A percentile compares a stretch with the other conserved stretches of the same genome.
Evolutionary conservation across 179 eudicot genomes (phyloP).

Genomic region (Actinidia arguta): DNA sequence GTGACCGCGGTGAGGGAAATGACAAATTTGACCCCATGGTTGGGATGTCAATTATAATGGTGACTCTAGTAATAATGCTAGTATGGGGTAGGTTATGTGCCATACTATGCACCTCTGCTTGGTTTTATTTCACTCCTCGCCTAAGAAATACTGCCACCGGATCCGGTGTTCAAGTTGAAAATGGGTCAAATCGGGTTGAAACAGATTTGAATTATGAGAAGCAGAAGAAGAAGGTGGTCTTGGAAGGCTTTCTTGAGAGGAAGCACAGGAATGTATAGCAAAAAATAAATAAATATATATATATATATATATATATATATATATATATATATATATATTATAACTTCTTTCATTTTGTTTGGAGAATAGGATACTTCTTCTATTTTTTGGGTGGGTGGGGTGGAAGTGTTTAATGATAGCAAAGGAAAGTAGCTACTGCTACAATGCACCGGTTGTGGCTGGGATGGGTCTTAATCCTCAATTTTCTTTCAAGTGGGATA

Average conservation of each 20-base stretch:
- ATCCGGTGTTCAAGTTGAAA: background rate
- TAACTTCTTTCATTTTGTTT: too few species aligned
- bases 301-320: too few species aligned
- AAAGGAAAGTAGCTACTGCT: too few species aligned
- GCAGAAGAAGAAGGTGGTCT: constrained; percentile 39
- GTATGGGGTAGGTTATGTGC: constrained; percentile 52
- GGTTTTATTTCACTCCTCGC: constrained; percentile 36
- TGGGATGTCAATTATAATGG: constrained; percentile 39
- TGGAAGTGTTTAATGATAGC: too few species aligned
- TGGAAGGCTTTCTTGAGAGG: constrained; percentile 43
- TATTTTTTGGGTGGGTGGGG: too few species aligned
- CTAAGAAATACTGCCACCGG: background rate
- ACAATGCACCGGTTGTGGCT: too few species aligned
- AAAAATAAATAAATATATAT: too few species aligned
- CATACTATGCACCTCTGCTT: constrained; percentile 43
- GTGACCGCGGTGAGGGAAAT: too few species aligned
- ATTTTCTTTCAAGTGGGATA: too few species aligned
- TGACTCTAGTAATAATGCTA: constrained; percentile 38
- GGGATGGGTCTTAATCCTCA: too few species aligned
- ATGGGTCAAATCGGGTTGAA: background rate
- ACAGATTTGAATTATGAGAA: constrained; percentile 23
- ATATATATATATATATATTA: too few species aligned
- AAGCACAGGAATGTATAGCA: background rate
- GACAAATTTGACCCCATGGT: constrained; percentile 24
- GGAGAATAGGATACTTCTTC: too few species aligned